phyloP scores from a whole-genome alignment of 805 yeast species.

The Ascoidea rubescens region DNA sequence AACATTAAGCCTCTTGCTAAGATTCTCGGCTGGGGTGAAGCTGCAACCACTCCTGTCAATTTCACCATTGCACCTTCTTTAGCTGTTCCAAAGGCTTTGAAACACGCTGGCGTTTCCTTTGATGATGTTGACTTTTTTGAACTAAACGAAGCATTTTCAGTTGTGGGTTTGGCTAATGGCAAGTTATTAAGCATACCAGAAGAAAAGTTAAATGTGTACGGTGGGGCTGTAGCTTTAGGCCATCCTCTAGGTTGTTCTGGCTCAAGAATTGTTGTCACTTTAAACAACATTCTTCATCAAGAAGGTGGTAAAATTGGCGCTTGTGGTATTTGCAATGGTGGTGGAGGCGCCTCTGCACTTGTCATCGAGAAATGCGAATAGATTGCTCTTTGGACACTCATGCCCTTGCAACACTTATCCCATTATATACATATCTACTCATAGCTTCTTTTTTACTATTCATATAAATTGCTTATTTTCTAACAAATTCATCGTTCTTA shows the following conservation, averaged over 20 bases:
- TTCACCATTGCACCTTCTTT: constrained; percentile 93
- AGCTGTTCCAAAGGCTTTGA: constrained; percentile 92
- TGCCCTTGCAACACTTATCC: too few relatives aligned
- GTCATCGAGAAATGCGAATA: constrained; percentile 49
- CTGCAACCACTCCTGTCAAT: constrained; percentile 88
- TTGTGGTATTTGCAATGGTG: constrained; percentile 98
- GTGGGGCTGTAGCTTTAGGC: constrained; percentile 94
- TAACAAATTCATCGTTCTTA: too few relatives aligned
- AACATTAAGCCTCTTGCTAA: constrained; percentile 81
- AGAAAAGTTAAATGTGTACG: constrained; percentile 72
- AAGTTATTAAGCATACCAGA: constrained; percentile 49
- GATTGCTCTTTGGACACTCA: too few relatives aligned
- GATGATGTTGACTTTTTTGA: constrained; percentile 81
- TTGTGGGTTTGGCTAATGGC: constrained; percentile 85
- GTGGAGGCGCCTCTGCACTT: constrained; percentile 96
- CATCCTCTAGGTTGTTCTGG: constrained; percentile 97
- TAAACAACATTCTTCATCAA: constrained; percentile 66
- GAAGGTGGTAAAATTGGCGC: constrained; percentile 83
- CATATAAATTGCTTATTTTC: too few relatives aligned
- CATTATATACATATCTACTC: too few relatives aligned
- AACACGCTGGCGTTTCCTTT: constrained; percentile 57
- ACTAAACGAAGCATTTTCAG: constrained; percentile 96
- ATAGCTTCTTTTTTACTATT: too few relatives aligned
- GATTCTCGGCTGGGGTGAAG: constrained; percentile 94
- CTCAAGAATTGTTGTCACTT: constrained; percentile 82